A percentile compares a stretch with the other conserved stretches of the same genome.
phyloP scores from a whole-genome alignment of 306 rosid genomes.

The Vigna mungo region DNA sequence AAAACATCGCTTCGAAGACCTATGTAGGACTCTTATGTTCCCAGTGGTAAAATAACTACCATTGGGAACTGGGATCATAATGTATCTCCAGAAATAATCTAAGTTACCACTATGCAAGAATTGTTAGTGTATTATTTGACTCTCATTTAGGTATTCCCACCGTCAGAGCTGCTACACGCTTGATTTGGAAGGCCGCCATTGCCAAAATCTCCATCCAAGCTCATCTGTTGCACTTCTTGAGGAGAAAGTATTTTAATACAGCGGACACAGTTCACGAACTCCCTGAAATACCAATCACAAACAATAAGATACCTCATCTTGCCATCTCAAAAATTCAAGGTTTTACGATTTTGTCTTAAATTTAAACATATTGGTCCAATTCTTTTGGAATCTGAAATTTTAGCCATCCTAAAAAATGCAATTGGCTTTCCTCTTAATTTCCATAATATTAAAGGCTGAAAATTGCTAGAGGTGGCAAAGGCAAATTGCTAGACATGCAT shows the following conservation, averaged over 20 bases:
- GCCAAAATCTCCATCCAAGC: slow-evolving; percentile 89
- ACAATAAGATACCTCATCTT: slow-evolving; percentile 24
- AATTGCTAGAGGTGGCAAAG: too few relatives aligned
- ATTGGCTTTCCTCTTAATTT: neutral
- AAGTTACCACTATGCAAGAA: slow-evolving; percentile 46
- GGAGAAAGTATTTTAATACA: slow-evolving; percentile 95
- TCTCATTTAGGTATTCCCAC: slow-evolving; percentile 69
- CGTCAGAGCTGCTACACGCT: slow-evolving; percentile 96
- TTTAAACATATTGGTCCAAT: slow-evolving; percentile 30
- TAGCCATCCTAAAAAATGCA: slow-evolving; percentile 5
- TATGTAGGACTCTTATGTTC: neutral
- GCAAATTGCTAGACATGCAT: too few relatives aligned
- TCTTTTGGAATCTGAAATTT: neutral
- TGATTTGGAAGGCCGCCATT: slow-evolving; percentile 78
- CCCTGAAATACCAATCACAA: slow-evolving; percentile 60
- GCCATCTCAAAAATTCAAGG: neutral
- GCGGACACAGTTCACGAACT: slow-evolving; percentile 92
- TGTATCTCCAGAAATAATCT: slow-evolving; percentile 23
- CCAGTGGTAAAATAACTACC: too few relatives aligned
- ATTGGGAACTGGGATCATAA: slow-evolving; percentile 2
- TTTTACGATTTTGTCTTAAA: slow-evolving; percentile 1
- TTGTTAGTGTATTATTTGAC: slow-evolving; percentile 46
- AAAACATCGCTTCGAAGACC: slow-evolving; percentile 33
- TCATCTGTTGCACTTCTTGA: slow-evolving; percentile 95
- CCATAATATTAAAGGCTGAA: too few relatives aligned